phyloP scores from a whole-genome alignment of 257 asterid genomes.

The Knoxia roxburghii region DNA sequence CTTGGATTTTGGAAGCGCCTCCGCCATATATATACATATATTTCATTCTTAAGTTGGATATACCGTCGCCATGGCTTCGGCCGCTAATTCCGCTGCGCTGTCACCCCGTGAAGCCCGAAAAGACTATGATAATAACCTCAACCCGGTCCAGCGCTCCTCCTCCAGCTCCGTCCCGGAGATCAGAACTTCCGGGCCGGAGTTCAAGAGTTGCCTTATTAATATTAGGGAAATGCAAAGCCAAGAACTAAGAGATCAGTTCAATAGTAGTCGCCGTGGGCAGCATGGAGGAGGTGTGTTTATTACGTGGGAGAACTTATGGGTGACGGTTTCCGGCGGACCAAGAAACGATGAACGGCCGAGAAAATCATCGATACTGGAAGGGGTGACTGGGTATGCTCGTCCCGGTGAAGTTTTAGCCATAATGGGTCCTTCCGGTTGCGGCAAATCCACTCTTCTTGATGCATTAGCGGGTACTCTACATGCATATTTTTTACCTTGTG shows the following conservation, averaged over 20 bases:
- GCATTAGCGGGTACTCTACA: constrained; percentile 27
- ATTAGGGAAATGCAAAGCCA: background rate
- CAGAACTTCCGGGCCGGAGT: background rate
- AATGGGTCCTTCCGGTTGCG: constrained; percentile 37
- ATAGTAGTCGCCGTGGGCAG: background rate
- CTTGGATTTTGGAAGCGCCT: too few species aligned
- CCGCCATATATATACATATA: too few species aligned
- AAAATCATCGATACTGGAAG: constrained; percentile 20
- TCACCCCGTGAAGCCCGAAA: background rate
- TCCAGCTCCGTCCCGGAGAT: background rate
- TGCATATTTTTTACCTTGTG: too few species aligned
- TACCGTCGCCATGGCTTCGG: too few species aligned
- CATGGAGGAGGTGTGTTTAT: constrained; percentile 11
- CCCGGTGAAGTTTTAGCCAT: constrained; percentile 30
- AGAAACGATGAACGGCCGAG: background rate
- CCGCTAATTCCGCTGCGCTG: background rate
- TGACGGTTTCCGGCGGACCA: constrained; percentile 22
- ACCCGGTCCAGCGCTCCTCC: too few species aligned
- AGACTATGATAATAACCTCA: too few species aligned
- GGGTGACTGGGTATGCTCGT: constrained; percentile 30
- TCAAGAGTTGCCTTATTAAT: background rate
- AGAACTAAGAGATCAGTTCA: background rate
- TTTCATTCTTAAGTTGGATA: too few species aligned
- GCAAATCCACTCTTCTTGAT: constrained; percentile 37
- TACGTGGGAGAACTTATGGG: constrained; percentile 31